These are phyloP conservation scores for Calonectria naviculata DNA, from an alignment of 2,329 filamentous ascomycete species.

Conservation along the genomic window DNA sequence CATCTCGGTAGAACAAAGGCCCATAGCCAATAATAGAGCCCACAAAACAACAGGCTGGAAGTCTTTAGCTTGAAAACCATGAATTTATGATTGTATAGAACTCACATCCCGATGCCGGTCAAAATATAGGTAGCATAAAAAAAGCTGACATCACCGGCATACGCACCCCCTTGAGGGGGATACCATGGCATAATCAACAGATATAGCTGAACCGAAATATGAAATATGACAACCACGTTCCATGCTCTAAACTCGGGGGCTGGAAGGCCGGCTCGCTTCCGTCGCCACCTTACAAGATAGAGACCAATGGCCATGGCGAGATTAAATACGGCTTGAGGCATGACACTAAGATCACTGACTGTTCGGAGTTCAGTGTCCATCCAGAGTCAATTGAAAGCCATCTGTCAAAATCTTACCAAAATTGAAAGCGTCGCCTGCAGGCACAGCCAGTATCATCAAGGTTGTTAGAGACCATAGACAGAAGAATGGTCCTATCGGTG, in stretches of 20 bases:
- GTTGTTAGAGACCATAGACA: slow-evolving; percentile 9
- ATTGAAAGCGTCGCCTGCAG: slow-evolving; percentile 10
- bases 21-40: slow-evolving; percentile 10
- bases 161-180: slow-evolving; percentile 66
- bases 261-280: slow-evolving; percentile 1
- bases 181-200: slow-evolving; percentile 76
- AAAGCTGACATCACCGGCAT: slow-evolving; percentile 72
- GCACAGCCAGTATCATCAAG: slow-evolving; percentile 13
- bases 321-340: slow-evolving; percentile 1
- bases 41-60: background rate
- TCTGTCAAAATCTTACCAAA: background rate
- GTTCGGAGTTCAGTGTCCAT: background rate
- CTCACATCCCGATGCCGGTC: slow-evolving; percentile 12
- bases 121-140: slow-evolving; percentile 63
- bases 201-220: slow-evolving; percentile 48
- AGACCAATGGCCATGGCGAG: slow-evolving; percentile 10
- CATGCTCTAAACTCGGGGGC: slow-evolving; percentile 7
- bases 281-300: slow-evolving; percentile 10
- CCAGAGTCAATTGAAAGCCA: too few relatives aligned
- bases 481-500: slow-evolving; percentile 2
- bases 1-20: slow-evolving; percentile 6
- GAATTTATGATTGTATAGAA: background rate
- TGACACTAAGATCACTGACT: slow-evolving; percentile 6
- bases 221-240: slow-evolving; percentile 1
- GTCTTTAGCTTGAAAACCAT: background rate